A percentile compares a stretch with the other conserved stretches of the same genome.
Evolutionary conservation across 768 basidiomycete genomes (phyloP).

Genomic region (Bullera alba): DNA sequence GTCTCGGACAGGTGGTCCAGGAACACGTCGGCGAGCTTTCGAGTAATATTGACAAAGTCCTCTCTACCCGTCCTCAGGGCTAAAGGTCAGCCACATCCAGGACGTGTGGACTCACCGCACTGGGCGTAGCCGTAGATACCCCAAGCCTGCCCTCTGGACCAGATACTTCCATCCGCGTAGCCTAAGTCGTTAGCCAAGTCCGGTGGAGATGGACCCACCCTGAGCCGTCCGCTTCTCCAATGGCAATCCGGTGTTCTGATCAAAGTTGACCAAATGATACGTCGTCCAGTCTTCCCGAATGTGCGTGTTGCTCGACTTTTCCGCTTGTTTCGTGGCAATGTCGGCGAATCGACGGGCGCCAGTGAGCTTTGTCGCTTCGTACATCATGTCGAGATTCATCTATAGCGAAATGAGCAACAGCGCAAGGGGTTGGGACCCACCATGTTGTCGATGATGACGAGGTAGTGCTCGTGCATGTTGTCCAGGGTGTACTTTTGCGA

Average conservation of each 20-base stretch:
- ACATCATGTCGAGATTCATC: conserved; percentile 40
- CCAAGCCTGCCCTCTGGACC: conserved; percentile 39
- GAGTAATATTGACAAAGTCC: conserved; percentile 26
- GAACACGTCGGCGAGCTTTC: conserved; percentile 30
- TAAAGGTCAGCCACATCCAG: not conserved
- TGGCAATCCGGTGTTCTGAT: conserved; percentile 22
- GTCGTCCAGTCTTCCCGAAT: conserved; percentile 28
- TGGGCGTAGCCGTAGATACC: conserved; percentile 37
- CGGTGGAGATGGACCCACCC: conserved; percentile 13
- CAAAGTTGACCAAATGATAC: conserved; percentile 36
- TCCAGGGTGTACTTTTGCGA: conserved; percentile 16
- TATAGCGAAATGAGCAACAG: not conserved
- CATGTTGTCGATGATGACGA: conserved; percentile 41
- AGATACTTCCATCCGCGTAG: conserved; percentile 30
- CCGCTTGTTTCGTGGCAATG: conserved; percentile 30
- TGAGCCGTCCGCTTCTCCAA: conserved; percentile 23
- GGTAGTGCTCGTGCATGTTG: conserved; percentile 30
- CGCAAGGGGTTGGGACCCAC: conserved; percentile 7
- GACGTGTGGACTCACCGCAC: conserved; percentile 22
- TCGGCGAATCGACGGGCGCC: conserved; percentile 25
- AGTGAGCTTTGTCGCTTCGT: conserved; percentile 29
- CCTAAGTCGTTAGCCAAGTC: conserved; percentile 10
- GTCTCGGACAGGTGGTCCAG: conserved; percentile 15
- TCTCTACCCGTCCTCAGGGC: conserved; percentile 29
- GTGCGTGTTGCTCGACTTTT: conserved; percentile 21